Percentiles rank a stretch among this genome's conserved stretches.
Evolutionary conservation across 352 stramenopile species (phyloP).

Genomic region (Bremia lactucae): DNA sequence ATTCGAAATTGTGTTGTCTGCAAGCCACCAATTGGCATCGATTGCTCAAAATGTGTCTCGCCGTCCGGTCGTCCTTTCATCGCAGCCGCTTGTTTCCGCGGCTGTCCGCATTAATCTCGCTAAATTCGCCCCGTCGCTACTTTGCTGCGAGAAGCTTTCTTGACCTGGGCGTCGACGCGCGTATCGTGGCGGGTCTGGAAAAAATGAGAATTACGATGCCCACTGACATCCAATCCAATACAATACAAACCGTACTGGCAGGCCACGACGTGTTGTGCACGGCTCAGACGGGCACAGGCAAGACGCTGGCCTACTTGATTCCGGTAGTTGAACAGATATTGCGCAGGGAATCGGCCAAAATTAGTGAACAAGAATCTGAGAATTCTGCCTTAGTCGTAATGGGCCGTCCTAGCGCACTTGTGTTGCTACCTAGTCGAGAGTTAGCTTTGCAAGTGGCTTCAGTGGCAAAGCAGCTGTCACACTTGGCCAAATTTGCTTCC

Average conservation of each 20-base stretch:
- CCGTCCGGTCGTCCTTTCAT: conserved; percentile 2
- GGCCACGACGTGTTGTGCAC: conserved; percentile 47
- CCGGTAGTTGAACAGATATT: conserved; percentile 44
- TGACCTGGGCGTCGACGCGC: conserved; percentile 29
- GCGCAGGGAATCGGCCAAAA: conserved; percentile 24
- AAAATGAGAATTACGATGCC: conserved; percentile 39
- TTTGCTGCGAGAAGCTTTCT: conserved; percentile 20
- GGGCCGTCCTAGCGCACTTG: conserved; percentile 34
- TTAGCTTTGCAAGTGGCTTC: conserved; percentile 52
- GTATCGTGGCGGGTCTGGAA: conserved; percentile 27
- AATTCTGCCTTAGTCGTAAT: conserved; percentile 8
- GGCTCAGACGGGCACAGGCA: conserved; percentile 56
- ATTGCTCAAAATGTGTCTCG: conserved; percentile 1
- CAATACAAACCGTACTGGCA: conserved; percentile 34
- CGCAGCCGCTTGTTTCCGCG: neutral
- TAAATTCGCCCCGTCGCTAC: neutral
- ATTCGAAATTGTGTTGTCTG: no score
- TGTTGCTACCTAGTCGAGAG: conserved; percentile 60
- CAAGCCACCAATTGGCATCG: neutral
- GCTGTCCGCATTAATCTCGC: neutral
- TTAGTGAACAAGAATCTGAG: conserved; percentile 9
- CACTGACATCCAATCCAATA: conserved; percentile 49
- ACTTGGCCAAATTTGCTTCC: conserved; percentile 61
- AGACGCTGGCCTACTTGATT: conserved; percentile 57
- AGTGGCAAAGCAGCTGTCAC: conserved; percentile 55